phyloP scores from a whole-genome alignment of 352 stramenopile genomes.

The Globisporangium cylindrosporum region DNA sequence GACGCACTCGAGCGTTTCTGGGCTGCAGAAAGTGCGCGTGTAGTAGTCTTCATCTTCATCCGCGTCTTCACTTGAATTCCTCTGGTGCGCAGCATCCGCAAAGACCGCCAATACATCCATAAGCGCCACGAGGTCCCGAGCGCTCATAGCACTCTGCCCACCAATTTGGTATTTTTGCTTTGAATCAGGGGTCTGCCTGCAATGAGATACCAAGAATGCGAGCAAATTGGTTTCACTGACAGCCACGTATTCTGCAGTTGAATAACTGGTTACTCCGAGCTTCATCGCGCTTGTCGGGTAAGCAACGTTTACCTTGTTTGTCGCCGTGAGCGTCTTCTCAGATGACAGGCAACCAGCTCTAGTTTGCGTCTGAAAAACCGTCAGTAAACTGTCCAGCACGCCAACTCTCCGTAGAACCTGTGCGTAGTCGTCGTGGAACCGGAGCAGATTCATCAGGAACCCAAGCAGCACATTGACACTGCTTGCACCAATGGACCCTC shows the following conservation, averaged over 20 bases:
- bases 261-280: constrained; percentile 20
- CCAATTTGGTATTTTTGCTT: constrained; percentile 7
- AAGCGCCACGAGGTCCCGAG: constrained; percentile 33
- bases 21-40: constrained; percentile 29
- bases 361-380: constrained; percentile 42
- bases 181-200: constrained; percentile 28
- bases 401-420: constrained; percentile 36
- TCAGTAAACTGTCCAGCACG: constrained; percentile 33
- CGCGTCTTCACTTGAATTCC: background rate
- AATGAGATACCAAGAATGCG: constrained; percentile 49
- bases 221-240: constrained; percentile 38
- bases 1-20: constrained; percentile 42
- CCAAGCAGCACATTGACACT: constrained; percentile 37
- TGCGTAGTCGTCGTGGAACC: constrained; percentile 44
- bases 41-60: constrained; percentile 29
- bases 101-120: constrained; percentile 46
- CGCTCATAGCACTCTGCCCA: constrained; percentile 18
- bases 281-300: constrained; percentile 49
- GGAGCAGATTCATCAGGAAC: constrained; percentile 39
- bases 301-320: constrained; percentile 41
- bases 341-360: constrained; percentile 19
- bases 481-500: constrained; percentile 19
- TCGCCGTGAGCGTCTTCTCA: constrained; percentile 18
- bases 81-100: constrained; percentile 9
- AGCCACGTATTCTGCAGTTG: constrained; percentile 16